Conservation (phyloP, 306 rosid genomes). For the Hippophae rhamnoides region DNA sequence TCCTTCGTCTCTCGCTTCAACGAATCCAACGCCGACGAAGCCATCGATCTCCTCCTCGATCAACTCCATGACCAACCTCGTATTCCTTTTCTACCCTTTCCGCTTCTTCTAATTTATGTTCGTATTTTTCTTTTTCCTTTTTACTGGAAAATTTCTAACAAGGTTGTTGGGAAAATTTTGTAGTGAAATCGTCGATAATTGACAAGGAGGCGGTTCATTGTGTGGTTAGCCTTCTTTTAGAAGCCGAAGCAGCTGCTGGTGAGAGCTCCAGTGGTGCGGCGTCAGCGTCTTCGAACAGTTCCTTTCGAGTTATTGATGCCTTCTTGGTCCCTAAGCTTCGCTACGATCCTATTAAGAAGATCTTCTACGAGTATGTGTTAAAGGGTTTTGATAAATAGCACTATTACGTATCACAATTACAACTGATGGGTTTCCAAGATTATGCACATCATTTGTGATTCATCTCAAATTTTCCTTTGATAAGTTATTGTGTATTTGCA, state of each 20-base stretch:
- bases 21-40: conserved; percentile 30
- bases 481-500: background rate
- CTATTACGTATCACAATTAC: no score
- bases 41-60: conserved; percentile 56
- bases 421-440: no score
- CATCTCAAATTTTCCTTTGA: no score
- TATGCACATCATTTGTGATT: no score
- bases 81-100: conserved; percentile 6
- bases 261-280: conserved; percentile 17
- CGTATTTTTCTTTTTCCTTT: background rate
- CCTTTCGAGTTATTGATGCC: conserved; percentile 44
- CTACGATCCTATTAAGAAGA: conserved; percentile 62
- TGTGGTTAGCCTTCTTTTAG: conserved; percentile 31
- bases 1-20: conserved; percentile 48
- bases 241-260: conserved; percentile 36
- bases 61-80: conserved; percentile 45
- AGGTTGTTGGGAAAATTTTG: background rate
- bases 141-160: background rate
- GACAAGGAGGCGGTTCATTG: conserved; percentile 59
- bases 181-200: conserved; percentile 62
- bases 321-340: conserved; percentile 48
- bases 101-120: background rate
- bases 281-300: conserved; percentile 12
- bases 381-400: no score
- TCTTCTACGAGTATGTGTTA: conserved; percentile 44